These are phyloP conservation scores for Neoconidiobolus thromboides DNA, from an alignment of 371 early-diverging fungal genomes.

Conservation along the genomic window DNA sequence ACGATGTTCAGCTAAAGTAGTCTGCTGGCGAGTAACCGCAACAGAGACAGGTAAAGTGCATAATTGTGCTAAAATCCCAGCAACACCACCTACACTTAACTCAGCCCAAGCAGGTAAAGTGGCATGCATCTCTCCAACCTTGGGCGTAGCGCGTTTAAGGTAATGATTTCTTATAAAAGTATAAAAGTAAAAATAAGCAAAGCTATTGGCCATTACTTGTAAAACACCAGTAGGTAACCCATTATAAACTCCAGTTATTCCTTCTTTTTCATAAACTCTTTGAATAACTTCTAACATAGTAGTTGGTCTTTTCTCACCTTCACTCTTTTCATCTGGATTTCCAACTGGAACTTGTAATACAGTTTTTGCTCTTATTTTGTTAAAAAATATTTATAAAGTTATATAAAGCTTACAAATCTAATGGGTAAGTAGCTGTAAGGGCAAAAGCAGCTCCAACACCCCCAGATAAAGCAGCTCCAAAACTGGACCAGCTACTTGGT, in stretches of 20 bases:
- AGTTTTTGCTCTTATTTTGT: slow-evolving; percentile 1
- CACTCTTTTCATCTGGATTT: slow-evolving; percentile 35
- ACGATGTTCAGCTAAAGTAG: slow-evolving; percentile 31
- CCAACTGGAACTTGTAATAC: not conserved
- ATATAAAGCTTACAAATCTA: slow-evolving; percentile 64
- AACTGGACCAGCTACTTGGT: slow-evolving; percentile 14
- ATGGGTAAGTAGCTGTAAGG: slow-evolving; percentile 71
- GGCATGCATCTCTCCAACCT: slow-evolving; percentile 11
- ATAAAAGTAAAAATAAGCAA: slow-evolving; percentile 92
- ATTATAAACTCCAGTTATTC: slow-evolving; percentile 77
- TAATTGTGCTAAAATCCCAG: slow-evolving; percentile 78
- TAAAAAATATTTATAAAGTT: not conserved
- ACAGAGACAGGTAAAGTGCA: slow-evolving; percentile 83
- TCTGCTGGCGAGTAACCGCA: slow-evolving; percentile 68
- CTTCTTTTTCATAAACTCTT: slow-evolving; percentile 65
- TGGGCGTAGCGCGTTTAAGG: slow-evolving; percentile 19
- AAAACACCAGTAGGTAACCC: slow-evolving; percentile 74
- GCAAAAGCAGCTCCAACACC: slow-evolving; percentile 84
- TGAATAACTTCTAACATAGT: slow-evolving; percentile 39
- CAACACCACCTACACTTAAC: slow-evolving; percentile 72
- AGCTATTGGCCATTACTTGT: slow-evolving; percentile 74
- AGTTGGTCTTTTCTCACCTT: slow-evolving; percentile 75
- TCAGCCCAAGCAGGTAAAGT: slow-evolving; percentile 44
- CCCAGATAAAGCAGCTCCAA: slow-evolving; percentile 85
- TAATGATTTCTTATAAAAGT: slow-evolving; percentile 45